Conservation (phyloP, 1,284 basidiomycete genomes). For the Coniferiporia sulphurascens region DNA sequence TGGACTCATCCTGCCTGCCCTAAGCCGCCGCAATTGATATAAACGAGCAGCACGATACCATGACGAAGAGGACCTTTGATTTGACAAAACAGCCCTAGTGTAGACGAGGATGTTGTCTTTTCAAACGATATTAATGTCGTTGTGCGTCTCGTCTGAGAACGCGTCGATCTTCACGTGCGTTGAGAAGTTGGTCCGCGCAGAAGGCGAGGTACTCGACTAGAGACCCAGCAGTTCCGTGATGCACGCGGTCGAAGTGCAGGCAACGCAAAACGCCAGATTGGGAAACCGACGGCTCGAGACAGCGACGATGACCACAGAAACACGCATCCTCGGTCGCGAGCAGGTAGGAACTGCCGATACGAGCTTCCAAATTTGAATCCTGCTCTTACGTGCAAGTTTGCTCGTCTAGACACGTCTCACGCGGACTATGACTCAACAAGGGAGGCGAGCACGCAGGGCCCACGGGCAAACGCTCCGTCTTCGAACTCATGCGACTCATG, state of each 20-base stretch:
- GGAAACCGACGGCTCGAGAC: neutral
- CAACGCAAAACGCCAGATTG: neutral
- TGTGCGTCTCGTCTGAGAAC: slow-evolving; percentile 38
- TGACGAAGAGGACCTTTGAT: slow-evolving; percentile 35
- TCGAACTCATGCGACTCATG: slow-evolving; percentile 88
- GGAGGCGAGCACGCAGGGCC: too few species aligned
- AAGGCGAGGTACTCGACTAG: too few species aligned
- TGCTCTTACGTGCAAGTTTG: slow-evolving; percentile 58
- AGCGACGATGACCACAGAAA: slow-evolving; percentile 15
- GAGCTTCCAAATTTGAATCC: neutral
- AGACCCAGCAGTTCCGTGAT: too few species aligned
- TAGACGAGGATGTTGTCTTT: too few species aligned
- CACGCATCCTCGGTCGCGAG: slow-evolving; percentile 35
- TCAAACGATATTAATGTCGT: too few species aligned
- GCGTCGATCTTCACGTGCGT: slow-evolving; percentile 20
- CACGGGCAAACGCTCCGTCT: slow-evolving; percentile 85
- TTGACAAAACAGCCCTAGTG: too few species aligned
- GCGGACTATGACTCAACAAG: slow-evolving; percentile 78
- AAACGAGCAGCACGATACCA: slow-evolving; percentile 45
- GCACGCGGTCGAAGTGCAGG: too few species aligned
- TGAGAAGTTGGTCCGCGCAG: too few species aligned
- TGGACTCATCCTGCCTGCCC: slow-evolving; percentile 39
- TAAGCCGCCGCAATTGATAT: slow-evolving; percentile 50
- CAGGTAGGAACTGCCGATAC: slow-evolving; percentile 25
- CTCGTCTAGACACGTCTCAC: slow-evolving; percentile 94